A percentile compares a stretch with the other conserved stretches of the same genome.
Conservation (phyloP, 2,329 filamentous ascomycete genomes). For the Botrytis tulipae region DNA sequence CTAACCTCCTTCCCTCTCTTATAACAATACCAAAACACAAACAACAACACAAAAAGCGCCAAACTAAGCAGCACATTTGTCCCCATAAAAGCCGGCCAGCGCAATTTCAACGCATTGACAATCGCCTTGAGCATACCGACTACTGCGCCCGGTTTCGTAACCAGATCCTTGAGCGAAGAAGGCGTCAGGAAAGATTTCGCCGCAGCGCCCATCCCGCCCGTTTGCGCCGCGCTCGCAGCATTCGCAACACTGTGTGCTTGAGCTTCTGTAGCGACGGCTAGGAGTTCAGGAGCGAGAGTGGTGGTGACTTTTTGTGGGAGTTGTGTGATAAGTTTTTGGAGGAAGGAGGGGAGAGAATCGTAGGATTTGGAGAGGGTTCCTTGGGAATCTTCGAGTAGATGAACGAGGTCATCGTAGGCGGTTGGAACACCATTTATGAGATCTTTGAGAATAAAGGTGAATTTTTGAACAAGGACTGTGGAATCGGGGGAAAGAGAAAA, state of each 20-base stretch:
- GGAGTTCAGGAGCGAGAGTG: conserved; percentile 73
- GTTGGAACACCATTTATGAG: conserved; percentile 90
- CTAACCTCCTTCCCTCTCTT: conserved; percentile 88
- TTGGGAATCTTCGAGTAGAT: conserved; percentile 60
- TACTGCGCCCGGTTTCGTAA: conserved; percentile 84
- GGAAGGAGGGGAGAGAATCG: conserved; percentile 69
- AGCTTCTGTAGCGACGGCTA: conserved; percentile 75
- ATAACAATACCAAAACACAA: conserved; percentile 97
- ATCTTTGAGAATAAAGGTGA: conserved; percentile 89
- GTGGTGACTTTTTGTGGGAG: conserved; percentile 79
- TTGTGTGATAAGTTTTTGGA: conserved; percentile 83
- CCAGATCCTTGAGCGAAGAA: conserved; percentile 71
- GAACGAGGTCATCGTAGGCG: conserved; percentile 81
- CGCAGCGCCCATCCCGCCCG: conserved; percentile 48
- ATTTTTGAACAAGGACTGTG: conserved; percentile 74
- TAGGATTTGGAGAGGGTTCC: conserved; percentile 58
- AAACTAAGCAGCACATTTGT: conserved; percentile 91
- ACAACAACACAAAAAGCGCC: conserved; percentile 77
- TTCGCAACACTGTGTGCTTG: conserved; percentile 42
- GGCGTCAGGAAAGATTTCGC: conserved; percentile 68
- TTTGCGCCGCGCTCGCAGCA: conserved; percentile 23
- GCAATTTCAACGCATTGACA: conserved; percentile 78
- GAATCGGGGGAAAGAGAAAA: conserved; percentile 84
- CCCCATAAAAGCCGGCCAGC: conserved; percentile 88
- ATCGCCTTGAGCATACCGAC: conserved; percentile 86